These are phyloP conservation scores for Colletotrichum limetticola DNA, from an alignment of 2,329 filamentous ascomycete genomes.

Conservation along the genomic window DNA sequence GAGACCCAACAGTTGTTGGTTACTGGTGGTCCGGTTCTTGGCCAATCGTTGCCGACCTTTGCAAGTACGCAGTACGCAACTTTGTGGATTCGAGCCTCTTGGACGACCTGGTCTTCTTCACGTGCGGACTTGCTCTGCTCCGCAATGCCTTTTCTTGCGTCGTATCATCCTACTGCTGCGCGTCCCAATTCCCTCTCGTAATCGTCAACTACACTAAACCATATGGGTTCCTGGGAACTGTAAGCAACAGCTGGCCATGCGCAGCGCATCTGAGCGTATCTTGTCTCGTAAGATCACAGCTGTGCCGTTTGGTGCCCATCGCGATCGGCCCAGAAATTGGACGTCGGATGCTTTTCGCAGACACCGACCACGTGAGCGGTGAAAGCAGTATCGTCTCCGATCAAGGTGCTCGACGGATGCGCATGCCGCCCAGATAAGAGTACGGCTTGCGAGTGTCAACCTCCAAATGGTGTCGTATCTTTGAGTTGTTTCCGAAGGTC, in stretches of 20 bases:
- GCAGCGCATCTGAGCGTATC: background rate
- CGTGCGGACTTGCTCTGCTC: constrained; percentile 12
- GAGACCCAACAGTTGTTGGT: background rate
- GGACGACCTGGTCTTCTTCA: background rate
- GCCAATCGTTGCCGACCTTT: background rate
- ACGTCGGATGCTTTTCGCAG: background rate
- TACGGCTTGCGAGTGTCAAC: background rate
- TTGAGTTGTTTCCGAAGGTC: background rate
- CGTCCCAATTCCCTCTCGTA: constrained; percentile 9
- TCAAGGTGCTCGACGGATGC: background rate
- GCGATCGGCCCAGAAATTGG: background rate
- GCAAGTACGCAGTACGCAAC: background rate
- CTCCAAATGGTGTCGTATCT: constrained; percentile 2
- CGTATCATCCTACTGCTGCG: background rate
- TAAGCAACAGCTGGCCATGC: background rate
- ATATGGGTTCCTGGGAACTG: background rate
- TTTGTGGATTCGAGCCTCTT: background rate
- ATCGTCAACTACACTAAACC: background rate
- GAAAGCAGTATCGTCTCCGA: background rate
- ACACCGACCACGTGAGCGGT: constrained; percentile 24
- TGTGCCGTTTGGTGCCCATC: background rate
- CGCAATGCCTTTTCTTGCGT: constrained; percentile 1
- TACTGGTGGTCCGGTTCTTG: background rate
- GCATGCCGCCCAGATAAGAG: background rate
- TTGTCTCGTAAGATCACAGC: background rate